Base-by-base conservation (phyloP, 345 rosid species). In the Eucalyptus leucophloia region DNA sequence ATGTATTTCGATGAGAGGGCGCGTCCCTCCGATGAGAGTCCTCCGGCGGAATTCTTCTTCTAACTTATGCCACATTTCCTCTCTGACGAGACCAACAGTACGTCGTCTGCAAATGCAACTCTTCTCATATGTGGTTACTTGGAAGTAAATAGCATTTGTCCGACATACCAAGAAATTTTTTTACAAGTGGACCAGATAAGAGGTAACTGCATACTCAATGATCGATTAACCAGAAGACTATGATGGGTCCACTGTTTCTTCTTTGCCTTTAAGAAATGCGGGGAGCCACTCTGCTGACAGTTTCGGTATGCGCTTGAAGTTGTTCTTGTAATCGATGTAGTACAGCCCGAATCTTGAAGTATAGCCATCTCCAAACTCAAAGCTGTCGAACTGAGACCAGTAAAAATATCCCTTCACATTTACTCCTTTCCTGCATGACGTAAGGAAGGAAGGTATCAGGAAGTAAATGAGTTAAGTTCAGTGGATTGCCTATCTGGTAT, bases 401-500 rank as follows among this genome's bases (percentile, higher is more conserved):
- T 81, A 81, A 26, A 88, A 51, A 26, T 88, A 88, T 53, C 89
- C 89, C 15, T 81, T 88, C 86, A 88, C 89, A 4, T 88, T 80
- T 42, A 56, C 89, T 34, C 89, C 89, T 32, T 58, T 87, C 80
- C 80, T 60, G 67, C 88, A 32, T 12, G n/a, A 54, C 13, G 3
- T 65, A 86, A 51, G 30, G 45, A 37, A 72, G 82, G 12, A 37
- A 72, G 19, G 49, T 85, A 24, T 12, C 53, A 50, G 42, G 44
- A 69, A 69, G 81, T 9, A 69, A 69, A 18, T 69, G 12, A 53
- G 26, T 87, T 50, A 72, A 54, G 60, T 40, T 67, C 81, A 14
- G 40, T 11, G 86, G 67, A 12, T 69, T 77, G 92, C 90, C 87
- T 90, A 93, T 44, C 90, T 92, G 67, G 30, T 94, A 89, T 91